Conservation (phyloP, 2,329 filamentous ascomycete species). For the Pyrenophora graminea region DNA sequence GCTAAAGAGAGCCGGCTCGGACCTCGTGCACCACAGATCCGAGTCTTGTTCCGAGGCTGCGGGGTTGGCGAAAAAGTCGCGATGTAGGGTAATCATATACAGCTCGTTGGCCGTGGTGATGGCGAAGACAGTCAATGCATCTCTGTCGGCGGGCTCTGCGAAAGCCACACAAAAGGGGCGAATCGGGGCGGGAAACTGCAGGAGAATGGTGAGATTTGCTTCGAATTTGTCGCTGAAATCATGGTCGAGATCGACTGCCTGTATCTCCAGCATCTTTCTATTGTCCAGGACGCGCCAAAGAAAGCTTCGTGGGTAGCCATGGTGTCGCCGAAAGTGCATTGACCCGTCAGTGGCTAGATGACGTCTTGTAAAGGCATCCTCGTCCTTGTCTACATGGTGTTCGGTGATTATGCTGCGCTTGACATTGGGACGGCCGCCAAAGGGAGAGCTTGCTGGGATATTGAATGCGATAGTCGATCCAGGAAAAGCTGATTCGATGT, state of each 20-base stretch:
- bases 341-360: slow-evolving; percentile 76
- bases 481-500: slow-evolving; percentile 73
- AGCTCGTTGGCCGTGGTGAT: slow-evolving; percentile 79
- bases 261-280: slow-evolving; percentile 78
- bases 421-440: slow-evolving; percentile 34
- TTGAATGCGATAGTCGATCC: slow-evolving; percentile 71
- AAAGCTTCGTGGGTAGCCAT: slow-evolving; percentile 79
- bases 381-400: slow-evolving; percentile 60
- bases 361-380: slow-evolving; percentile 71
- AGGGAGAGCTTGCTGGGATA: slow-evolving; percentile 42
- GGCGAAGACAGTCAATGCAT: slow-evolving; percentile 77
- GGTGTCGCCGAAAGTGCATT: slow-evolving; percentile 79
- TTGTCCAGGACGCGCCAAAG: slow-evolving; percentile 88
- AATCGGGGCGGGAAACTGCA: slow-evolving; percentile 76
- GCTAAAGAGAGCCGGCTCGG: slow-evolving; percentile 71
- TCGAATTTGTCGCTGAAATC: slow-evolving; percentile 65
- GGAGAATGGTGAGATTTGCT: slow-evolving; percentile 73
- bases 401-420: slow-evolving; percentile 47
- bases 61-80: slow-evolving; percentile 77
- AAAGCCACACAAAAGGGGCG: slow-evolving; percentile 79
- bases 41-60: slow-evolving; percentile 72
- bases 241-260: slow-evolving; percentile 78
- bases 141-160: slow-evolving; percentile 76
- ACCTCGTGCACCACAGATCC: slow-evolving; percentile 76
- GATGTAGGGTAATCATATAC: slow-evolving; percentile 80